Percentiles rank a stretch among this genome's conserved stretches.
Evolutionary conservation across 257 asterid species (phyloP).

Genomic region (Rauvolfia tetraphylla): DNA sequence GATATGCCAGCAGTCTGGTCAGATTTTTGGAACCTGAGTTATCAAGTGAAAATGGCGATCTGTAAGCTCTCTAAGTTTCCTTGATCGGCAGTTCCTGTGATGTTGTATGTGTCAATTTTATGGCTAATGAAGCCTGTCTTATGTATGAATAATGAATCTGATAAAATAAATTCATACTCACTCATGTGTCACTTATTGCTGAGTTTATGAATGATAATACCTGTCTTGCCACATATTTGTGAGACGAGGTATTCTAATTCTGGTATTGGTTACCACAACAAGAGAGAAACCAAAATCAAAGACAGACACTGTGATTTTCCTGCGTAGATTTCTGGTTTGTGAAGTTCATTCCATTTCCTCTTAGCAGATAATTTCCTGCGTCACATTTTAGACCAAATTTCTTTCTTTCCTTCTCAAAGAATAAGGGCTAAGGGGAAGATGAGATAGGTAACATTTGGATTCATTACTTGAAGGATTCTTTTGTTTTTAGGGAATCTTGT

Average conservation of each 20-base stretch:
- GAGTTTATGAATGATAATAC: not conserved
- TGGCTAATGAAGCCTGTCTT: not conserved
- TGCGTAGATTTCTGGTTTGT: not conserved
- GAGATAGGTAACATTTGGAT: not conserved
- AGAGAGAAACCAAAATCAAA: not conserved
- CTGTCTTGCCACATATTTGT: not conserved
- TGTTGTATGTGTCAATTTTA: not conserved
- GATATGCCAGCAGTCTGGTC: not conserved
- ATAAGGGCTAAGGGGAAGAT: not conserved
- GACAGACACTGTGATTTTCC: not conserved
- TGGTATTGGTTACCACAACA: not conserved
- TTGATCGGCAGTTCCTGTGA: not conserved
- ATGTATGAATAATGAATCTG: not conserved
- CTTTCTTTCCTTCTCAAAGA: not conserved
- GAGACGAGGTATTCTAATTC: not conserved
- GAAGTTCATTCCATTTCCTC: not conserved
- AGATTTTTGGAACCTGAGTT: not conserved
- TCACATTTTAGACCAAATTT: not conserved
- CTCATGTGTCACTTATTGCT: not conserved
- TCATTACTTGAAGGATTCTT: not conserved
- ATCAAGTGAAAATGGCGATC: not conserved
- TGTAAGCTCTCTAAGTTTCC: constrained; percentile 3
- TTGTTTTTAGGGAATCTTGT: too few species aligned
- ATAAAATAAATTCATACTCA: not conserved
- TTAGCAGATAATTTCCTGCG: not conserved